Percentiles rank a stretch among this genome's conserved stretches.
phyloP scores from a whole-genome alignment of 108 stramenopile species.

The Nitzschia inconspicua region DNA sequence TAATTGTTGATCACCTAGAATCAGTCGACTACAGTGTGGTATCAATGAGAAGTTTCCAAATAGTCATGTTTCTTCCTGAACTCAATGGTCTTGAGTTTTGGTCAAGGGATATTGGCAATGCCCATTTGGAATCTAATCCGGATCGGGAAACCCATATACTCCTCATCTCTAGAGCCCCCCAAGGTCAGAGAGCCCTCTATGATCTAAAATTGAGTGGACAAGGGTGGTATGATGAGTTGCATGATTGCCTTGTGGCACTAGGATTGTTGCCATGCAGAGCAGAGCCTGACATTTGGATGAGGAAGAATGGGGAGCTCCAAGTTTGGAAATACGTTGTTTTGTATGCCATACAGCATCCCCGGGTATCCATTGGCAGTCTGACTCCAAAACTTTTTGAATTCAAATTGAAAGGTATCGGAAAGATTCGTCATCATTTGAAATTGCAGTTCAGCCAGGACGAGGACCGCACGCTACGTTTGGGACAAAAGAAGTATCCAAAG shows the following conservation, averaged over 20 bases:
- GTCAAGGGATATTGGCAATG: constrained; percentile 21
- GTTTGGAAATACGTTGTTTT: constrained; percentile 32
- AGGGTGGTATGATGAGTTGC: constrained; percentile 8
- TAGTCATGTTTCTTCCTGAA: too few relatives aligned
- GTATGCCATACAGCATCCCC: constrained; percentile 24
- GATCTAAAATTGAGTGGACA: constrained; percentile 12
- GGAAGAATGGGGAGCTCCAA: too few relatives aligned
- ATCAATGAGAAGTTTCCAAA: constrained; percentile 13
- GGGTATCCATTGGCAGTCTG: constrained; percentile 3
- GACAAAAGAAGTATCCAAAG: constrained; percentile 15
- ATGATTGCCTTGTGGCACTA: neutral
- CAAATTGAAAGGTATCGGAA: constrained; percentile 28
- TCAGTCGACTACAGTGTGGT: constrained; percentile 34
- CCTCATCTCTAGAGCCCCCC: constrained; percentile 19
- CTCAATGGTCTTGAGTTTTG: constrained; percentile 27
- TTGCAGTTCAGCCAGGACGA: neutral
- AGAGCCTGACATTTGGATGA: constrained; percentile 46
- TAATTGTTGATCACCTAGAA: constrained; percentile 23
- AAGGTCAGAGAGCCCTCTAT: constrained; percentile 36
- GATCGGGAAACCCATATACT: constrained; percentile 18
- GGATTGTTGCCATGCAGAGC: constrained; percentile 29
- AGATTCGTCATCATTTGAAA: constrained; percentile 7
- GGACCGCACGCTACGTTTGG: constrained; percentile 5
- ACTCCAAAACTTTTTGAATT: neutral
- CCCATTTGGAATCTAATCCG: constrained; percentile 21